phyloP scores from a whole-genome alignment of 345 rosid species.

The Arabis hirsuta region DNA sequence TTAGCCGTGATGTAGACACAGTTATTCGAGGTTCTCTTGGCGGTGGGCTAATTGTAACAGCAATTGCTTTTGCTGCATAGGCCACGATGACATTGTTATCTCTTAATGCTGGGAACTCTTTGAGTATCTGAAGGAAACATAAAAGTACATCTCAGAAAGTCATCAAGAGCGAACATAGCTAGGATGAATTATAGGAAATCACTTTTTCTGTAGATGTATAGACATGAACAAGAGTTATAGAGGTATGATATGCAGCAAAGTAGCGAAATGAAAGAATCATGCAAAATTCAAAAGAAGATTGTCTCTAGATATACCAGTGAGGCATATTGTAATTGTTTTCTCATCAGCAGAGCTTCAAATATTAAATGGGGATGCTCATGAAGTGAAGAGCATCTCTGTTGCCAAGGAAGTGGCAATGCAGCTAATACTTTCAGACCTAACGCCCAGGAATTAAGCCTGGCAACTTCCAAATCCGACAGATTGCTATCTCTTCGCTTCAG shows the following conservation, averaged over 20 bases:
- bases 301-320: conserved; percentile 61
- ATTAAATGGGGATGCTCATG: conserved; percentile 96
- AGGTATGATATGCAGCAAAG: conserved; percentile 24
- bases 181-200: conserved; percentile 13
- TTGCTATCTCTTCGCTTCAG: conserved; percentile 87
- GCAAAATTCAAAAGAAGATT: conserved; percentile 8
- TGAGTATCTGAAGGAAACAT: conserved; percentile 71
- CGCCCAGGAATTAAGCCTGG: conserved; percentile 97
- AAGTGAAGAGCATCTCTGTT: conserved; percentile 94
- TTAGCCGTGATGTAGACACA: conserved; percentile 70
- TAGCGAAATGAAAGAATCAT: conserved; percentile 5
- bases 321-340: conserved; percentile 92
- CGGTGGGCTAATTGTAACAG: conserved; percentile 70
- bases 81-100: conserved; percentile 68
- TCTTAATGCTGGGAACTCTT: conserved; percentile 85
- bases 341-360: conserved; percentile 93
- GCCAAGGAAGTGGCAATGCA: conserved; percentile 97
- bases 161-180: conserved; percentile 15
- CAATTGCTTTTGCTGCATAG: conserved; percentile 92
- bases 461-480: conserved; percentile 75
- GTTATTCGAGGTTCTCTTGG: conserved; percentile 79
- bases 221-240: conserved; percentile 18
- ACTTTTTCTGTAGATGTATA: conserved; percentile 4
- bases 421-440: conserved; percentile 95
- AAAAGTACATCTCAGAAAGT: conserved; percentile 34